Evolutionary conservation across 352 stramenopile genomes (phyloP), one percentile per base, ranked within the genome.

Genomic region (Phytophthora pistaciae): DNA sequence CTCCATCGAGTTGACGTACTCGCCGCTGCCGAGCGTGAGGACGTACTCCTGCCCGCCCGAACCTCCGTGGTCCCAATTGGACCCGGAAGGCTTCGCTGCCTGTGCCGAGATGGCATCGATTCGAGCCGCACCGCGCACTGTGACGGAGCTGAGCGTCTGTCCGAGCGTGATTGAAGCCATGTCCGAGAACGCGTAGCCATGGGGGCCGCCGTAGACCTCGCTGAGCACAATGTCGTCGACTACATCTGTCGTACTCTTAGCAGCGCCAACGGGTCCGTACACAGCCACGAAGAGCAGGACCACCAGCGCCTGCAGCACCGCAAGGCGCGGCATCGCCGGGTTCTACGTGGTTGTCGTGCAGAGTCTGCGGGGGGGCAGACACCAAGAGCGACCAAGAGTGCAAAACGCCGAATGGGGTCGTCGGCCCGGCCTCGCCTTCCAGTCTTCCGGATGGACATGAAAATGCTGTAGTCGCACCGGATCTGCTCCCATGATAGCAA

Each of bases 1-100:
- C 40, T 76, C 67, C 62, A 79, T 70, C 20, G 58, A 50, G 11
- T 63, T 31, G 16, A 79, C 53, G 38, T 76, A 76, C 27, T 79
- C 72, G 2, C 40, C 55, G 1, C 13, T 18, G 5, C 46, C 53
- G 16, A 76, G 72, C 16, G 36, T 27, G 7, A 79, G 50, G 1
- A 44, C 40, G 7, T 44, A 16, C 21, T 67, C 68, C 6, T 38
- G 59, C 11, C 67, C 62, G 16, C 58, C 58, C 3, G 29, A 64
- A 1, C 72, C 72, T 10, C 67, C 72, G 23, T 79, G 67, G 48
- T 54, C 38, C 59, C 60, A 74, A 27, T 52, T 75, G 23, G n/a
- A 25, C 16, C 62, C 49, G 29, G 13, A 16, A 46, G 38, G 38
- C 2, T 31, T 56, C 13, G 56, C 27, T 16, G 69, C 40, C 11